Evolutionary conservation across 176 grass and related monocot genomes (phyloP).

Genomic region (Triticum urartu): DNA sequence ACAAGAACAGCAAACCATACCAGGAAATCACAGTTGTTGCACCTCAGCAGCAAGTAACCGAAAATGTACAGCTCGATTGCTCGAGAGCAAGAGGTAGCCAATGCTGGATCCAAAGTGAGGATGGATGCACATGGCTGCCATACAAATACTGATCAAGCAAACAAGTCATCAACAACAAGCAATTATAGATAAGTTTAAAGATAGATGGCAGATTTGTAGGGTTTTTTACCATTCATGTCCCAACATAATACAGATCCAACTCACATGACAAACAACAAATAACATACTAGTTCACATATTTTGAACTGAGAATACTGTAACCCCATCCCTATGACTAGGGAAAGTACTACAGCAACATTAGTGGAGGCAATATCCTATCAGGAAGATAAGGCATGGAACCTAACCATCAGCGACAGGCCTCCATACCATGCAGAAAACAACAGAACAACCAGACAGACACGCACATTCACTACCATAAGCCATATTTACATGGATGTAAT

Average conservation of each 20-base stretch:
- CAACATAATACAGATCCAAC: constrained; percentile 27
- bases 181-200: constrained; percentile 14
- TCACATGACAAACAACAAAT: constrained; percentile 26
- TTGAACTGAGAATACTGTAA: constrained; percentile 15
- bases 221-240: not conserved
- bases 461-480: constrained; percentile 34
- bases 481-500: constrained; percentile 50
- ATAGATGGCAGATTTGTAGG: not conserved
- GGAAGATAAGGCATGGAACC: constrained; percentile 11
- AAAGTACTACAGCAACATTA: constrained; percentile 9
- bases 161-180: constrained; percentile 10
- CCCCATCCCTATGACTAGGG: constrained; percentile 23
- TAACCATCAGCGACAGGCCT: constrained; percentile 6
- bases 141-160: constrained; percentile 37
- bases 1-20: not conserved
- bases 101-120: not conserved
- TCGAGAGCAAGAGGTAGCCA: not conserved
- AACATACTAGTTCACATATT: constrained; percentile 8
- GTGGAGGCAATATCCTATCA: constrained; percentile 16
- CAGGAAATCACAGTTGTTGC: not conserved
- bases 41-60: not conserved
- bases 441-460: not conserved
- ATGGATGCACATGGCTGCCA: constrained; percentile 13
- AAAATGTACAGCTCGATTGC: not conserved
- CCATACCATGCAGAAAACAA: constrained; percentile 13